These are phyloP conservation scores for Chaetomiaceae sp. DNA, from an alignment of 2,329 filamentous ascomycete species.

Conservation along the genomic window DNA sequence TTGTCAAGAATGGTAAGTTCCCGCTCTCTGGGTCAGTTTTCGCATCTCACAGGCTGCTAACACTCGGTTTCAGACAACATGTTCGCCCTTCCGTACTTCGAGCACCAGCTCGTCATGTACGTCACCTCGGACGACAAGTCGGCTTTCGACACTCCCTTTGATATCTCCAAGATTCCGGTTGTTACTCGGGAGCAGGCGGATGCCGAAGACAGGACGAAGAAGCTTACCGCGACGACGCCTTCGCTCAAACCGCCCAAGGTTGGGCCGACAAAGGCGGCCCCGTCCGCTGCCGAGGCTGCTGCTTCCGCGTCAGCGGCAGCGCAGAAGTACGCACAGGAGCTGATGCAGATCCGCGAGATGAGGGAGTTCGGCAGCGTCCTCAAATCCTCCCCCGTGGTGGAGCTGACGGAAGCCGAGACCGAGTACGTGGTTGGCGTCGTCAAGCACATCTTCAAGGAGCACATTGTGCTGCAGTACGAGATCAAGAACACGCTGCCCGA, in stretches of 20 bases:
- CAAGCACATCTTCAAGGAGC: slow-evolving; percentile 98
- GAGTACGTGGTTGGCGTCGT: slow-evolving; percentile 92
- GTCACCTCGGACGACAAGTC: slow-evolving; percentile 88
- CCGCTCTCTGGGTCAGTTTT: neutral
- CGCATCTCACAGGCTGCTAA: slow-evolving; percentile 1
- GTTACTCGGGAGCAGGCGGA: slow-evolving; percentile 95
- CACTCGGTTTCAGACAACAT: slow-evolving; percentile 65
- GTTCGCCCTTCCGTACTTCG: slow-evolving; percentile 90
- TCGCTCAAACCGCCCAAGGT: slow-evolving; percentile 90
- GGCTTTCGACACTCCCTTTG: slow-evolving; percentile 80
- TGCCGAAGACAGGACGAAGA: slow-evolving; percentile 94
- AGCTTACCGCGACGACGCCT: slow-evolving; percentile 86
- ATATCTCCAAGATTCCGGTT: slow-evolving; percentile 83
- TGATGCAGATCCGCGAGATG: slow-evolving; percentile 86
- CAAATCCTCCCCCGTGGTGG: slow-evolving; percentile 81
- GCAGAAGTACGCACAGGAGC: slow-evolving; percentile 83
- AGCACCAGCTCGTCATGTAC: slow-evolving; percentile 96
- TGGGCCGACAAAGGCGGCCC: slow-evolving; percentile 66
- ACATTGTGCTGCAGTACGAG: slow-evolving; percentile 92
- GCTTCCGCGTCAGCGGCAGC: slow-evolving; percentile 74
- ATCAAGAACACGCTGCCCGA: slow-evolving; percentile 95
- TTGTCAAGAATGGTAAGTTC: slow-evolving; percentile 81
- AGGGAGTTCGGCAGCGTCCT: slow-evolving; percentile 83
- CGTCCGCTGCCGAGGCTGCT: slow-evolving; percentile 66
- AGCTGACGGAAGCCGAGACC: slow-evolving; percentile 94